Percentiles rank a stretch among this genome's conserved stretches.
Conservation (phyloP, 371 early-diverging fungal species). For the Sporodiniella umbellata region DNA sequence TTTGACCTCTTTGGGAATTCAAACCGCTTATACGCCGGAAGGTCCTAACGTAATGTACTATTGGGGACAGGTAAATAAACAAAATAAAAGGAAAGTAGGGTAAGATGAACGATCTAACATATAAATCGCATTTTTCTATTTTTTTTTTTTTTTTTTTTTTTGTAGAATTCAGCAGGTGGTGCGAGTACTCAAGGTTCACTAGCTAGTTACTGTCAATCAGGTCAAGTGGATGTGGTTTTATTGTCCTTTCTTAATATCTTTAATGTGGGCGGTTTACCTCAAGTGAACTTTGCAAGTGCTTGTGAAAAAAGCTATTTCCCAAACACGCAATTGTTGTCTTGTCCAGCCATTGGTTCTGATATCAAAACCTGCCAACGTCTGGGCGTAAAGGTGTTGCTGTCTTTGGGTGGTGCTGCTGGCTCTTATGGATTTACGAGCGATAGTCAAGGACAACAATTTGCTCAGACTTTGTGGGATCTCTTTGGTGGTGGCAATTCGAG, state of each 20-base stretch:
- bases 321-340: constrained; percentile 51
- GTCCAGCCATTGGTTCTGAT: constrained; percentile 60
- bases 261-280: constrained; percentile 44
- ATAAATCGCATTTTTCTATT: no score
- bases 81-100: not conserved
- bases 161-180: constrained; percentile 33
- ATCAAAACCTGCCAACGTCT: constrained; percentile 61
- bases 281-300: constrained; percentile 59
- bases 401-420: constrained; percentile 70
- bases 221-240: constrained; percentile 50
- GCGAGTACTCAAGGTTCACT: constrained; percentile 34
- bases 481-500: constrained; percentile 50
- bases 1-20: not conserved
- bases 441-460: constrained; percentile 48
- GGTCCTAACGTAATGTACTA: constrained; percentile 25
- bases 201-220: constrained; percentile 53
- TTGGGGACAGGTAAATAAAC: constrained; percentile 27
- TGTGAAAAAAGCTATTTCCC: constrained; percentile 47
- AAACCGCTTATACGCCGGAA: constrained; percentile 9
- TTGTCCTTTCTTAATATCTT: constrained; percentile 60
- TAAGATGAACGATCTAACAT: no score
- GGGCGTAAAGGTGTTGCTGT: constrained; percentile 62
- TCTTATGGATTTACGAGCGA: constrained; percentile 55
- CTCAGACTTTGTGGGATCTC: constrained; percentile 59
- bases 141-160: not conserved